Conservation (phyloP, 441 rosid genomes). For the Pelargonium cotyledonis region DNA sequence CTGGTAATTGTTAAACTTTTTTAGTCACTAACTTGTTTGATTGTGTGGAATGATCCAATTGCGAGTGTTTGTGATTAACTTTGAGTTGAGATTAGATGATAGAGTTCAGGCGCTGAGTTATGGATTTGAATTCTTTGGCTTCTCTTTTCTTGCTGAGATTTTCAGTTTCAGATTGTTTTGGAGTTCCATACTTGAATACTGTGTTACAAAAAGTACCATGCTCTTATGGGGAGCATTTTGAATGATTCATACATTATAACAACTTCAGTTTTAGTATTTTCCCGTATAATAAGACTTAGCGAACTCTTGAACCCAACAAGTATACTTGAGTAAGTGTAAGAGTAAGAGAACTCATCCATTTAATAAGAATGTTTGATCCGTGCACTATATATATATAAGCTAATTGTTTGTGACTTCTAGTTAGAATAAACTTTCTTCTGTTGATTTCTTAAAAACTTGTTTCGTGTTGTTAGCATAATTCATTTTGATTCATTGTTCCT, state of each 20-base stretch:
- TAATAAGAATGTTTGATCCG: no score
- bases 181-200: not conserved
- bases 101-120: not conserved
- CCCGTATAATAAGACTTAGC: not conserved
- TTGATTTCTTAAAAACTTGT: not conserved
- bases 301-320: no score
- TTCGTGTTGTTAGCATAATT: not conserved
- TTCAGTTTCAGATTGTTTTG: not conserved
- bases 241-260: not conserved
- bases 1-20: constrained; percentile 39
- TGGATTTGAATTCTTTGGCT: not conserved
- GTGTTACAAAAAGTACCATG: not conserved
- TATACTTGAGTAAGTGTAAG: no score
- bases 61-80: not conserved
- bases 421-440: not conserved
- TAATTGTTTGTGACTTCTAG: no score
- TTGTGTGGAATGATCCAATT: constrained; percentile 24
- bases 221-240: not conserved
- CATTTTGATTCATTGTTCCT: not conserved
- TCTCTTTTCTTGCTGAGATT: not conserved
- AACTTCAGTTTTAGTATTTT: no score
- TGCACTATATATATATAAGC: no score
- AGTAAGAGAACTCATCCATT: no score
- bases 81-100: not conserved
- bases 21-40: no score